phyloP scores from a whole-genome alignment of 768 basidiomycete species.

The Ephemerocybe angulata region DNA sequence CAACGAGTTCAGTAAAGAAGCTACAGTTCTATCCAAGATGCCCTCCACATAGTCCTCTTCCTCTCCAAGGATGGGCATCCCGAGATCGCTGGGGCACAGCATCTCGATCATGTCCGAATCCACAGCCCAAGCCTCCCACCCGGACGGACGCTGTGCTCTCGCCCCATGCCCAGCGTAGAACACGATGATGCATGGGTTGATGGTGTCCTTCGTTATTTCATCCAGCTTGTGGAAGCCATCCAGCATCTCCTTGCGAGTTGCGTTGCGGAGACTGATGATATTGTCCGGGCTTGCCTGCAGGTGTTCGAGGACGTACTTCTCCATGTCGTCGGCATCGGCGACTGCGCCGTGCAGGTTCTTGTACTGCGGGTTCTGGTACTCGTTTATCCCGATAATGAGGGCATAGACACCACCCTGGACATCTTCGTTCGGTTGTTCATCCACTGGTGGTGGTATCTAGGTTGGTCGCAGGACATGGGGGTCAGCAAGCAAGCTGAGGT shows the following conservation, averaged over 20 bases:
- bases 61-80: neutral
- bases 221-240: slow-evolving; percentile 23
- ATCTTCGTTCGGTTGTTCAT: too few species aligned
- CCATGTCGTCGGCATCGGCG: slow-evolving; percentile 37
- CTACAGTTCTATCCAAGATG: slow-evolving; percentile 42
- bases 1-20: slow-evolving; percentile 30
- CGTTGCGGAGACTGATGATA: slow-evolving; percentile 37
- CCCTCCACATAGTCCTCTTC: slow-evolving; percentile 19
- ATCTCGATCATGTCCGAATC: slow-evolving; percentile 28
- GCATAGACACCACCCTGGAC: too few species aligned
- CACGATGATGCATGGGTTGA: slow-evolving; percentile 31
- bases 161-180: slow-evolving; percentile 46
- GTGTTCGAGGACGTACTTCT: slow-evolving; percentile 24
- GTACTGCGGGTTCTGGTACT: slow-evolving; percentile 24
- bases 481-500: too few species aligned
- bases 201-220: slow-evolving; percentile 11
- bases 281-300: slow-evolving; percentile 28
- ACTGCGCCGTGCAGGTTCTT: slow-evolving; percentile 32
- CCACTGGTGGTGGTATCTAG: too few species aligned
- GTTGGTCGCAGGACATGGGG: too few species aligned
- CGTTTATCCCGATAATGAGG: slow-evolving; percentile 41
- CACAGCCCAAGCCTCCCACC: slow-evolving; percentile 24
- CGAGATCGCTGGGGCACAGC: slow-evolving; percentile 32
- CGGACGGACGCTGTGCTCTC: slow-evolving; percentile 24
- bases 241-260: slow-evolving; percentile 35